Base-by-base conservation (phyloP, 495 filamentous ascomycete genomes). In the Tuber brumale region DNA sequence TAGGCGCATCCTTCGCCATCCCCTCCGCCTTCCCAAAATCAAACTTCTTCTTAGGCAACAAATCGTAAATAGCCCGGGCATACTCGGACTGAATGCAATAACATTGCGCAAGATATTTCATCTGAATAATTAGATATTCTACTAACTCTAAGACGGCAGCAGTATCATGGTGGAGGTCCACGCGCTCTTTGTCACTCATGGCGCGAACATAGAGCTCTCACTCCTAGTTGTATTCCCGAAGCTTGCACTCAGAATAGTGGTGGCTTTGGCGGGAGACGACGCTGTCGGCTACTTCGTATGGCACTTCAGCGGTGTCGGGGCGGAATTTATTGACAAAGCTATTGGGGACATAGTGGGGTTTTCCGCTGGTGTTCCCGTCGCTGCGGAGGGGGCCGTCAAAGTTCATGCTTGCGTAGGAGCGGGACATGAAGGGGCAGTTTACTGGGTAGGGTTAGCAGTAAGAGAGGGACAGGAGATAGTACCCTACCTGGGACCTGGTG, bases 281-380 rank as follows among this genome's bases (percentile, higher is more conserved):
- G 69, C 84, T 86, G 82, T 89, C 87, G 37, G 83, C 72, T n/a
- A 88, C 86, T 8, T 76, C 76, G 77, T 87, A 89, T 3, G 88
- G 86, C 16, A 85, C 84, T 75, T 90, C 88, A 12, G 87, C 87
- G 1, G 83, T 79, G 76, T 90, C 89, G 0, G 87, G 86, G 2
- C 88, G 83, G 86, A 89, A 89, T 74, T 87, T 88, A 80, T 86
- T 80, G 18, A 76, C 79, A 83, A 89, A 89, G 80, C 86, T 89
- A 81, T 89, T 89, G 43, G 88, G 87, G 31, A 83, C 85, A 80
- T 89, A 90, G 75, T 88, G 85, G 45, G 83, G 84, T 82, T 87
- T 88, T 35, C 87, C 86, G 3, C 84, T 85, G 57, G 88, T 85
- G 77, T 89, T 89, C 70, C 85, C 86, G 71, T 84, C 86, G 70